These are phyloP conservation scores for Chamaenerion angustifolium DNA, from an alignment of 345 rosid genomes.

Conservation along the genomic window DNA sequence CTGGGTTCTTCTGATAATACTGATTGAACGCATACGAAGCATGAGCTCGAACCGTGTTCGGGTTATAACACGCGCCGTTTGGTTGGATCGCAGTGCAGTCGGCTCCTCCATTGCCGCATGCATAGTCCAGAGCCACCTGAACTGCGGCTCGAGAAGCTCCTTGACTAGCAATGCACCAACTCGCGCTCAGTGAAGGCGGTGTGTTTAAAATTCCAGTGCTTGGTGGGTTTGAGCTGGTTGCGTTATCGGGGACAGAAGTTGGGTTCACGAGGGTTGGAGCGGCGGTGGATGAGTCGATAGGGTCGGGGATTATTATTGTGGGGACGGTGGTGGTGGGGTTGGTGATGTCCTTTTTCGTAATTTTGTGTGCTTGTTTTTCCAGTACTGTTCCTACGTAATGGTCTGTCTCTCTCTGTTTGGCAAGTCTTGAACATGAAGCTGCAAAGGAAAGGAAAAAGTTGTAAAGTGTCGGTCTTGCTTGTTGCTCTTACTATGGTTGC, in stretches of 20 bases:
- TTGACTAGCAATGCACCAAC: slow-evolving; percentile 84
- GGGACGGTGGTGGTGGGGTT: slow-evolving; percentile 56
- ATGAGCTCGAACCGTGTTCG: slow-evolving; percentile 41
- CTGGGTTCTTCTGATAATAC: slow-evolving; percentile 65
- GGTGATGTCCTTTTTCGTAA: slow-evolving; percentile 43
- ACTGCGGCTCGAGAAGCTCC: slow-evolving; percentile 44
- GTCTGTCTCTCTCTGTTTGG: neutral
- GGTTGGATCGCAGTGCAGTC: slow-evolving; percentile 62
- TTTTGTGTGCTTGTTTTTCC: too few species aligned
- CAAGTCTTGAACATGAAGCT: slow-evolving; percentile 18
- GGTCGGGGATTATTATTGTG: too few species aligned
- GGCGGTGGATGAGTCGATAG: slow-evolving; percentile 14
- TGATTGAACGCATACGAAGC: slow-evolving; percentile 78
- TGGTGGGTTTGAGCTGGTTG: slow-evolving; percentile 15
- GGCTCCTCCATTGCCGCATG: slow-evolving; percentile 73
- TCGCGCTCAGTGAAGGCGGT: slow-evolving; percentile 24
- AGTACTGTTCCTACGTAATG: neutral
- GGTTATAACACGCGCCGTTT: slow-evolving; percentile 52
- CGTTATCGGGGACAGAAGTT: slow-evolving; percentile 34
- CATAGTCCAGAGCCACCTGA: slow-evolving; percentile 79
- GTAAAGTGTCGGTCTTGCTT: neutral
- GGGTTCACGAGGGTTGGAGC: slow-evolving; percentile 26
- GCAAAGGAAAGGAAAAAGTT: neutral
- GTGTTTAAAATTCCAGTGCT: slow-evolving; percentile 10
- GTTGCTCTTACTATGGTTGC: too few species aligned